Evolutionary conservation across 768 basidiomycete species (phyloP).

Genomic region (Hypsizygus marmoreus): DNA sequence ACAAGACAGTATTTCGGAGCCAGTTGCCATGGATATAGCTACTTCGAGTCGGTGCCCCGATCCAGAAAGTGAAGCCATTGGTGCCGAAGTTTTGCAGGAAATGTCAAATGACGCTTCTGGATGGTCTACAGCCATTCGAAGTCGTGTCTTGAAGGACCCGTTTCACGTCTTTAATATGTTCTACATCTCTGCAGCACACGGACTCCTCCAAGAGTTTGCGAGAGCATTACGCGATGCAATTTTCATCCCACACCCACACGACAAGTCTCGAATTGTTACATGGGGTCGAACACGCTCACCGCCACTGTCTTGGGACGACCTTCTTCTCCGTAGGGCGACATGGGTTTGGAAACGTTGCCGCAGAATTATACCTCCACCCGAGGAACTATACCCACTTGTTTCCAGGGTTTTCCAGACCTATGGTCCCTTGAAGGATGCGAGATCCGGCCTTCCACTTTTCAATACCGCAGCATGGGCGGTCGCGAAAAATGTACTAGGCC

Average conservation of each 20-base stretch:
- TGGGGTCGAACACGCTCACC: not conserved
- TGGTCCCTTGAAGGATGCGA: conserved; percentile 28
- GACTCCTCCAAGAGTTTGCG: conserved; percentile 22
- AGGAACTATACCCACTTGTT: conserved; percentile 22
- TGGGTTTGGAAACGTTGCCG: conserved; percentile 20
- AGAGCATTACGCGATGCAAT: conserved; percentile 23
- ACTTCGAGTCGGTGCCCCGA: too few species aligned
- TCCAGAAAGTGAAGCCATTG: too few species aligned
- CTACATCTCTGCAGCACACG: conserved; percentile 24
- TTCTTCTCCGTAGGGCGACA: not conserved
- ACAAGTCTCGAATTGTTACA: conserved; percentile 6
- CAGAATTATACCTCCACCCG: conserved; percentile 25
- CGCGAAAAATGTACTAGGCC: conserved; percentile 19
- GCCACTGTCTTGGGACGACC: not conserved
- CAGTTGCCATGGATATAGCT: too few species aligned
- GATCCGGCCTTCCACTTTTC: conserved; percentile 22
- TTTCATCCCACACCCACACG: conserved; percentile 23
- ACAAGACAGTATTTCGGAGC: too few species aligned
- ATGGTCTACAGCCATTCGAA: conserved; percentile 1
- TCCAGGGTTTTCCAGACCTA: conserved; percentile 20
- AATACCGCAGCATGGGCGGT: conserved; percentile 22
- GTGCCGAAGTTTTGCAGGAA: too few species aligned
- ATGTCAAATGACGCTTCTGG: not conserved
- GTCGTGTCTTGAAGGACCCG: conserved; percentile 28
- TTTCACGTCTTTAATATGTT: conserved; percentile 33